phyloP scores from a whole-genome alignment of 169 alveolate species.

The Plasmodium reichenowi region DNA sequence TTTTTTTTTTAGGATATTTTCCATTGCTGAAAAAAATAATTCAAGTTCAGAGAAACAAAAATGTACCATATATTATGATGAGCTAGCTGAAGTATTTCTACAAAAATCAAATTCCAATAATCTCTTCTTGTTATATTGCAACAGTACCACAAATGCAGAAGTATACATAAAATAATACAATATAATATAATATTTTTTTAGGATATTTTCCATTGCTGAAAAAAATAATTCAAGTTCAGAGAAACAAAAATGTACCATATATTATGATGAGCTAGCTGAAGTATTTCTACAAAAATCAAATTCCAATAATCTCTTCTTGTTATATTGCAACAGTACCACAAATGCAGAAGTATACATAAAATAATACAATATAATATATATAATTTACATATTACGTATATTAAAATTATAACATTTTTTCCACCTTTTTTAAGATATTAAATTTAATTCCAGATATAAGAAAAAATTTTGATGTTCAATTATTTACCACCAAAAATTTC shows the following conservation, averaged over 20 bases:
- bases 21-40: slow-evolving; percentile 32
- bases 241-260: slow-evolving; percentile 38
- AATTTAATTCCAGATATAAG: slow-evolving; percentile 39
- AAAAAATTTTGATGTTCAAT: slow-evolving; percentile 18
- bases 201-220: slow-evolving; percentile 50
- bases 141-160: slow-evolving; percentile 49
- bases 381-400: not conserved
- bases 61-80: slow-evolving; percentile 18
- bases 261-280: slow-evolving; percentile 11
- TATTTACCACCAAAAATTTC: slow-evolving; percentile 21
- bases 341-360: slow-evolving; percentile 44
- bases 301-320: slow-evolving; percentile 11
- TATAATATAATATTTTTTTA: not conserved
- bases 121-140: slow-evolving; percentile 30
- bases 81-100: slow-evolving; percentile 22
- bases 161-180: slow-evolving; percentile 18
- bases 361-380: not conserved
- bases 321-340: slow-evolving; percentile 52
- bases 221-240: slow-evolving; percentile 6
- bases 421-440: slow-evolving; percentile 10
- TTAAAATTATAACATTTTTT: not conserved
- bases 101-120: slow-evolving; percentile 12
- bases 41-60: slow-evolving; percentile 17
- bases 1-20: slow-evolving; percentile 18
- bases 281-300: slow-evolving; percentile 20